Base-by-base conservation (phyloP, 257 asterid genomes). In the Ballota nigra region DNA sequence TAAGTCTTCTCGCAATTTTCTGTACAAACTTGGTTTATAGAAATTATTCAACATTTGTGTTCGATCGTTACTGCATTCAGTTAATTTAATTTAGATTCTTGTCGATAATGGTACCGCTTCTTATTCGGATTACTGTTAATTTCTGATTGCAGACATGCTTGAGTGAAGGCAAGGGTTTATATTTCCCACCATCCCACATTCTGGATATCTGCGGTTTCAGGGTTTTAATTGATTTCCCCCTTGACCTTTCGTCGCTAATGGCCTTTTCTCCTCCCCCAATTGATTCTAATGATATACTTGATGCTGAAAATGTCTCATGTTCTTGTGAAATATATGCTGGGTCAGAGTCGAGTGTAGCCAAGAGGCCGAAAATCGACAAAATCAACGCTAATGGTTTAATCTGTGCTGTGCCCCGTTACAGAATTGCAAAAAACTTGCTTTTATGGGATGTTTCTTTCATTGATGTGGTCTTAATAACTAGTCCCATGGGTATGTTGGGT, bases 171-270 rank as follows among this genome's bases (percentile, higher is more conserved):
- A 80, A 71, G 64, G 96, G 95, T 13, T 88, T 71, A 52, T 77
- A 90, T 73, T 90, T 87, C 81, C 98, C 98, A 9, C 91, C 98
- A 51, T 90, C 92, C 85, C 90, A 86, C 82, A 78, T 90, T 66
- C 64, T 90, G 74, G 86, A 87, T 49, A 71, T 92, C 12, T 76
- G 80, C 16, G 98, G 95, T 60, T 84, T 88, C 53, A 77, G 85
- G 79, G 78, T 92, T 55, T 80, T 92, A 61, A 59, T 92, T 16
- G 98, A 92, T 78, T 90, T 84, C 82, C 97, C 98, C 24, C 26
- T 92, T 69, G 98, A 92, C 79, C 95, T 92, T 63, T 88, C 98
- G 12, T 77, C 88, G 41, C 85, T 88, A n/a, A 9, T 89, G 33
- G 78, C 83, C 71, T 92, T 88, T 69, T 79, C 92, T 65, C 97